Percentiles rank a stretch among this genome's conserved stretches.
These are phyloP conservation scores for Phaeosphaeria sp. DNA, from an alignment of 2,329 filamentous ascomycete genomes.

Conservation along the genomic window DNA sequence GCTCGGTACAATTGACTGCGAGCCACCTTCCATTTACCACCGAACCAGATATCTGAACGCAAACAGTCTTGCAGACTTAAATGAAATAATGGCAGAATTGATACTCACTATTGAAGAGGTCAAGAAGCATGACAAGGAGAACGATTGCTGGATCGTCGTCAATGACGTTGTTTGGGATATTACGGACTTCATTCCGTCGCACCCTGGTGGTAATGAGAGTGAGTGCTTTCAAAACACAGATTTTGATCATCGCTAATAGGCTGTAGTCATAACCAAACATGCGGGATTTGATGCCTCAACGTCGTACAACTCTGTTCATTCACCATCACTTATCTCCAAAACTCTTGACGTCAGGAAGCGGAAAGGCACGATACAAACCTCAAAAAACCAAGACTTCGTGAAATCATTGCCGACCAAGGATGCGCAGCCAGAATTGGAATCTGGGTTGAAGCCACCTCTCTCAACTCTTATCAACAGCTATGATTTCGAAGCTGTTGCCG, in stretches of 20 bases:
- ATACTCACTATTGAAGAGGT: conserved; percentile 20
- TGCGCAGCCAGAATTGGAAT: conserved; percentile 1
- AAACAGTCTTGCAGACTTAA: not conserved
- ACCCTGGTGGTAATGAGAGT: conserved; percentile 60
- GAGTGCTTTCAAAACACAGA: not conserved
- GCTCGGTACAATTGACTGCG: conserved; percentile 7
- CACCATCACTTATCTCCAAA: conserved; percentile 45
- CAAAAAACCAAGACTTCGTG: conserved; percentile 1
- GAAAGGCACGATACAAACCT: conserved; percentile 12
- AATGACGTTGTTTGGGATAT: conserved; percentile 70
- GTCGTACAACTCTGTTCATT: conserved; percentile 60
- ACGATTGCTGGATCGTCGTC: conserved; percentile 67
- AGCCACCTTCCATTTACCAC: conserved; percentile 3
- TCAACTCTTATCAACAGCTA: conserved; percentile 48
- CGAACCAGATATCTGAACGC: not conserved
- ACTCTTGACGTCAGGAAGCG: conserved; percentile 43
- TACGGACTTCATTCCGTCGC: conserved; percentile 64
- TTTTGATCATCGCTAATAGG: not conserved
- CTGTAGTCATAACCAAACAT: conserved; percentile 24
- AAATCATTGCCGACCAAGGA: conserved; percentile 13
- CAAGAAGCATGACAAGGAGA: conserved; percentile 7
- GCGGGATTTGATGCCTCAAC: conserved; percentile 29
- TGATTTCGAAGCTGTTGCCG: conserved; percentile 53
- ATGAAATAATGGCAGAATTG: not conserved
- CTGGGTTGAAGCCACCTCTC: conserved; percentile 45